Base-by-base conservation (phyloP, 2,329 filamentous ascomycete species). In the Cladophialophora bantiana region DNA sequence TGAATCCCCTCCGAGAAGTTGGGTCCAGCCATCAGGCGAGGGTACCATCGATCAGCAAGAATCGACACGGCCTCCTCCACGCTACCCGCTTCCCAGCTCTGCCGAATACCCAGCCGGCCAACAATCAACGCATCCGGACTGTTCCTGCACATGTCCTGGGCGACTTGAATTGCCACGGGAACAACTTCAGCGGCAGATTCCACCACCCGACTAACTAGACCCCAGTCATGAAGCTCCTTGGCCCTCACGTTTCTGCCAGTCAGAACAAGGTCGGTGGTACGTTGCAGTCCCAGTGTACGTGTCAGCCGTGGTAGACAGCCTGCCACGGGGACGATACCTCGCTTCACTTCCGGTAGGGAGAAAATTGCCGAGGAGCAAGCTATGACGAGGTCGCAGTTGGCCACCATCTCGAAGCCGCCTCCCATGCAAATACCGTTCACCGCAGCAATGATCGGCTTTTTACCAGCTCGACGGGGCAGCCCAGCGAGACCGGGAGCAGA, bases 121-220 rank as follows among this genome's bases (percentile, higher is more conserved):
- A 92, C 89, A 72, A 94, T 87, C 34, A 94, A 85, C 35, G 89
- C 84, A 77, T 94, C 91, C 2, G 91, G 91, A 71, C 89, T 92
- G 77, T 90, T 89, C 65, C 74, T 83, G 34, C 85, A 86, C 72
- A 94, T 85, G 74, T 82, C 78, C 52, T 75, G 78, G 15, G 91
- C 91, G 77, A 89, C 82, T 68, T 79, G 78, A 45, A 94, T 70
- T 40, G 90, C 89, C 72, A 52, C 60, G 13, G 55, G 56, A 26
- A 64, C 63, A 20, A 70, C 66, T 40, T 52, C 63, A n/a, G 55
- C 54, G 34, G 50, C 40, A 7, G 69, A 71, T 32, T 69, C 62
- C 92, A 66, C 65, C 58, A 70, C 50, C 80, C 78, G 7, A 57
- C 65, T 93, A 6, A 92, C 86, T 1, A 93, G 68, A 0, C 90